phyloP scores from a whole-genome alignment of 176 grass and related monocot species.

The Bolboschoenus planiculmis region DNA sequence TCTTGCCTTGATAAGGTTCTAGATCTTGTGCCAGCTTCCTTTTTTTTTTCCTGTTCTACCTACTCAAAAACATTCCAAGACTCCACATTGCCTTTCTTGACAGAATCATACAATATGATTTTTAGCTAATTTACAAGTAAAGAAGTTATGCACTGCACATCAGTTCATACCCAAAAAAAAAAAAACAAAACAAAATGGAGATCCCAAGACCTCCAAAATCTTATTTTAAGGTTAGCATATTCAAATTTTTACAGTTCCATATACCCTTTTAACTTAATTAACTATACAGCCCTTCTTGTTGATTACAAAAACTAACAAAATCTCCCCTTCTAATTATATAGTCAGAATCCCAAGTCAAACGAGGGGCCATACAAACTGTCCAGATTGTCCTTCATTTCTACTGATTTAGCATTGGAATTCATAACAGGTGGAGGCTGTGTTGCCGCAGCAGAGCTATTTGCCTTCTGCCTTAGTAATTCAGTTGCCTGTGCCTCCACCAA shows the following conservation, averaged over 20 bases:
- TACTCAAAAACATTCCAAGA: slow-evolving; percentile 9
- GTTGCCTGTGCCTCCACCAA: slow-evolving; percentile 71
- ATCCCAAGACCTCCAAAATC: neutral
- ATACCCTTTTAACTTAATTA: neutral
- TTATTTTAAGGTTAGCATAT: slow-evolving; percentile 19
- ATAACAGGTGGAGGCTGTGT: slow-evolving; percentile 16
- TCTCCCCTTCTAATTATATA: neutral
- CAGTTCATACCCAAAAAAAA: neutral
- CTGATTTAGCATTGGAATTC: neutral
- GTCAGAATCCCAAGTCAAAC: slow-evolving; percentile 50
- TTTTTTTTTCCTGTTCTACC: neutral
- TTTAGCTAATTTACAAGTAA: neutral
- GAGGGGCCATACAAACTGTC: slow-evolving; percentile 33
- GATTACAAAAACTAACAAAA: neutral
- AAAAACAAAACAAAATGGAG: neutral
- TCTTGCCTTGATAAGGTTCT: neutral
- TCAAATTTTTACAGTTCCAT: neutral
- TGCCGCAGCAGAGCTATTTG: neutral
- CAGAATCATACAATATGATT: neutral
- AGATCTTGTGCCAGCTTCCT: neutral
- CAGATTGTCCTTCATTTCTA: slow-evolving; percentile 25
- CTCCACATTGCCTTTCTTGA: neutral
- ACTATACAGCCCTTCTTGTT: slow-evolving; percentile 4
- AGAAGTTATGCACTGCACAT: neutral
- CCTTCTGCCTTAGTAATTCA: slow-evolving; percentile 37